Base-by-base conservation (phyloP, 2,329 filamentous ascomycete genomes). In the Chrysoporthe austroafricana region DNA sequence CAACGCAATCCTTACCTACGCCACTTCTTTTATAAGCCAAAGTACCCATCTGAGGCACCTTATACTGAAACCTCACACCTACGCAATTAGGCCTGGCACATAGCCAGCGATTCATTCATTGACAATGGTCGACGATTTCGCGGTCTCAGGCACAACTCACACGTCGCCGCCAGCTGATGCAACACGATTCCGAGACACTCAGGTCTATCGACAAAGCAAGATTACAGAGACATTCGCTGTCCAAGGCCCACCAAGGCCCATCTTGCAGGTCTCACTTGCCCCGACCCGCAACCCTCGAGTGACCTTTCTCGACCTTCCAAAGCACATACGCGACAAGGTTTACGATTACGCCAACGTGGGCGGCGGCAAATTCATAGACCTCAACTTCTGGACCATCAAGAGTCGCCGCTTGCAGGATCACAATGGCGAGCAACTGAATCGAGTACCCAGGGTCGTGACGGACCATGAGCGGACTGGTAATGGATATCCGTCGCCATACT, bases 371-470 rank as follows among this genome's bases (percentile, higher is more conserved):
- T 56, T 56, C 52, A 56, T 56, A 56, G 52, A 36, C 21, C 52
- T 32, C 52, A 32, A 56, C 52, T 56, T 56, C 52, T 56, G 52
- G 52, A 34, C 52, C 52, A 56, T 36, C 52, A 56, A 56, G 52
- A 32, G 52, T 26, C 52, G 52, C 52, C 52, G 52, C 52, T 36
- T n/a, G 26, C 52, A 56, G 52, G 52, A 56, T 13, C 52, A 56
- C 32, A 56, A 56, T 18, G 52, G 52, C 52, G 52, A 56, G 52
- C 52, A 36, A 6, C 52, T 56, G 21, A 36, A 14, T 32, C 52
- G 52, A 11, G 26, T 56, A 11, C 52, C 52, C 34, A 32, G 52
- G 52, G 52, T 56, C 18, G 52, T 56, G 52, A 34, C 52, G 11
- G 52, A 56, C 18, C 26, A 56, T 32, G 18, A 56, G 21, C 21